Evolutionary conservation across 208 protist genomes (phyloP).

Genomic region (Leishmania aethiopica): DNA sequence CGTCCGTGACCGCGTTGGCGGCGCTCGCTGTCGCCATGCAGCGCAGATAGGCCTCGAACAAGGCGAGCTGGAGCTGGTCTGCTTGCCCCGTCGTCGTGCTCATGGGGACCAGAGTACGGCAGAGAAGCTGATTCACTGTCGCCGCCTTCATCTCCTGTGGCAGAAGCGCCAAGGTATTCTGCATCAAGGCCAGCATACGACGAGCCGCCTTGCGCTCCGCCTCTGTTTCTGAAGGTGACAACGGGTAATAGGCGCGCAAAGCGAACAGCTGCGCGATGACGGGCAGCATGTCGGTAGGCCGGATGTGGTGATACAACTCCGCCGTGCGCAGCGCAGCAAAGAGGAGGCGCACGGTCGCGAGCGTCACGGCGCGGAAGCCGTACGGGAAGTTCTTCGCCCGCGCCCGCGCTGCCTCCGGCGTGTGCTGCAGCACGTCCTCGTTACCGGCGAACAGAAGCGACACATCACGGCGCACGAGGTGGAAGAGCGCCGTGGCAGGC

Average conservation of each 20-base stretch:
- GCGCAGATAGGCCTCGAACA: conserved; percentile 73
- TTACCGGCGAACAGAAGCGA: conserved; percentile 27
- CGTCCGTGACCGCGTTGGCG: conserved; percentile 58
- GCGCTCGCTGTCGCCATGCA: conserved; percentile 57
- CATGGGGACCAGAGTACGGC: conserved; percentile 28
- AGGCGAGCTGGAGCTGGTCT: conserved; percentile 58
- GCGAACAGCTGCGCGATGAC: conserved; percentile 49
- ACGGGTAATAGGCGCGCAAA: conserved; percentile 44
- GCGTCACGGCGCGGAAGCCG: conserved; percentile 36
- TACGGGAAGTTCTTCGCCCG: conserved; percentile 35
- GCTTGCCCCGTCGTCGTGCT: conserved; percentile 15
- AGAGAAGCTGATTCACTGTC: conserved; percentile 32
- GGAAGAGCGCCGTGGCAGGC: conserved; percentile 13
- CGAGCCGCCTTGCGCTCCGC: conserved; percentile 22
- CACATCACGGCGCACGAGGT: conserved; percentile 27
- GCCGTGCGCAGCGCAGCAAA: conserved; percentile 42
- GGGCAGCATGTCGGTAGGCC: conserved; percentile 35
- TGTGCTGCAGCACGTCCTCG: conserved; percentile 28
- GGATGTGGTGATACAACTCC: conserved; percentile 30
- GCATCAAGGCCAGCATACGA: conserved; percentile 27
- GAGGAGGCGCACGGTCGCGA: conserved; percentile 30
- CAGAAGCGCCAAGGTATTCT: conserved; percentile 29
- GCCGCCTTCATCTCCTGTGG: conserved; percentile 42
- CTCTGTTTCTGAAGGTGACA: conserved; percentile 16
- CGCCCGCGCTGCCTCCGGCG: conserved; percentile 23